Percentiles rank a stretch among this genome's conserved stretches.
phyloP scores from a whole-genome alignment of 164 flowering plant species.

The Macadamia tetraphylla region DNA sequence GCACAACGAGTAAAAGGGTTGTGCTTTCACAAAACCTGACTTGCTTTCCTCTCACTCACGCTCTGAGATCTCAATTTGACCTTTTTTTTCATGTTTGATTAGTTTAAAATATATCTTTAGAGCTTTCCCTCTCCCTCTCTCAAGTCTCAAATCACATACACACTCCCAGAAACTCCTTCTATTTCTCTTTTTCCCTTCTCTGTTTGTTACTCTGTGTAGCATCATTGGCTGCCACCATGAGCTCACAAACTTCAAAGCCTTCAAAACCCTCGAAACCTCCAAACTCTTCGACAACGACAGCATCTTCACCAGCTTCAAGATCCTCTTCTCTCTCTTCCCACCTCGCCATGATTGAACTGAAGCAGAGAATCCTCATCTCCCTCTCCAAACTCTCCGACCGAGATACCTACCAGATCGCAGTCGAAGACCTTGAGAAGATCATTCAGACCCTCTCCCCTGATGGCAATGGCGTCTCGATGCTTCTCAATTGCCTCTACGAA shows the following conservation, averaged over 20 bases:
- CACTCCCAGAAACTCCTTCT: neutral
- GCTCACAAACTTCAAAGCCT: conserved; percentile 27
- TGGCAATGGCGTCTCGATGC: conserved; percentile 57
- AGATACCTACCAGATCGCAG: conserved; percentile 87
- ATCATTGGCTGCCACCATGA: conserved; percentile 11
- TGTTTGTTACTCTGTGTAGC: neutral
- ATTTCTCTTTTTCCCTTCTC: neutral
- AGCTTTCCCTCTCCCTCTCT: neutral
- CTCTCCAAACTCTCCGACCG: conserved; percentile 84
- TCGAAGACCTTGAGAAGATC: conserved; percentile 64
- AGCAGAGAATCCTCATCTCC: conserved; percentile 72
- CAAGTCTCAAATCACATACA: no score
- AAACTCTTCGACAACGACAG: conserved; percentile 17
- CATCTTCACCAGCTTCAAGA: conserved; percentile 11
- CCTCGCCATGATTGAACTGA: conserved; percentile 80
- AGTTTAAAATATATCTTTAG: no score
- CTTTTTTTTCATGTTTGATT: no score
- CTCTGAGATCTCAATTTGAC: no score
- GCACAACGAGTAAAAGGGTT: no score
- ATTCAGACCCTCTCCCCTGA: conserved; percentile 56
- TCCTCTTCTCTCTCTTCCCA: conserved; percentile 58
- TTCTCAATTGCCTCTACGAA: conserved; percentile 82
- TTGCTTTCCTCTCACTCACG: no score
- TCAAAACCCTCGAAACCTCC: conserved; percentile 35
- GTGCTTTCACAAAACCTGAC: no score